Base-by-base conservation (phyloP, 257 asterid species). In the Penstemon barbatus region DNA sequence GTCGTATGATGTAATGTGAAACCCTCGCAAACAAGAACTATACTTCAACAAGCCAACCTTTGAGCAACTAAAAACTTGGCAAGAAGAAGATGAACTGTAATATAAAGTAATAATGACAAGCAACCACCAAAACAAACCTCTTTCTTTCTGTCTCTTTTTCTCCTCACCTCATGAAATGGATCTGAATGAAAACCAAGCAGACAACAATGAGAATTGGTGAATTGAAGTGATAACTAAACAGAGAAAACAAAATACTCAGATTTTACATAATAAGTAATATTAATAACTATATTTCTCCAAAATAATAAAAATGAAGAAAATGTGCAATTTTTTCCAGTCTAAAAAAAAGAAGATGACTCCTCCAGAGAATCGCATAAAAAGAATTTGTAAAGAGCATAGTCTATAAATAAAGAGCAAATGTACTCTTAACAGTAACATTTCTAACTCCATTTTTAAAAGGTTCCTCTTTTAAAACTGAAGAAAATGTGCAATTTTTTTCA, bases 91-190 rank as follows among this genome's bases (percentile, higher is more conserved):
- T 52, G 39, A 42, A 65, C 57, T 25, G 11, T 2, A 18, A 42
- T 4, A 57, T 6, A 57, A 54, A 46, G 44, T 8, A 36, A 61
- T 42, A 41, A 45, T 25, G 33, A 63, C 7, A 48, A 57, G 58
- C n/a, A 57, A 40, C 33, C 37, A 68, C 44, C 61, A 66, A 46
- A 38, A 33, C 13, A 46, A 73, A 88, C 96, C 96, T 90, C 97
- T 79, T 87, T 90, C 78, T 75, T 93, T 79, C 87, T 78, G 83
- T 90, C 96, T 68, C 80, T 84, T 79, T 77, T 91, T 66, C 97
- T 86, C 91, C 76, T 90, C 86, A 93, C 99, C 86, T 90, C 96
- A 63, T 87, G 99, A 78, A 90, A 93, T 72, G 96, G 96, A 79
- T 88, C 99, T 93, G 90, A 71, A 71, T 8, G 40, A 55, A 57